phyloP scores from a whole-genome alignment of 1,284 basidiomycete species.

The Naganishia liquefaciens region DNA sequence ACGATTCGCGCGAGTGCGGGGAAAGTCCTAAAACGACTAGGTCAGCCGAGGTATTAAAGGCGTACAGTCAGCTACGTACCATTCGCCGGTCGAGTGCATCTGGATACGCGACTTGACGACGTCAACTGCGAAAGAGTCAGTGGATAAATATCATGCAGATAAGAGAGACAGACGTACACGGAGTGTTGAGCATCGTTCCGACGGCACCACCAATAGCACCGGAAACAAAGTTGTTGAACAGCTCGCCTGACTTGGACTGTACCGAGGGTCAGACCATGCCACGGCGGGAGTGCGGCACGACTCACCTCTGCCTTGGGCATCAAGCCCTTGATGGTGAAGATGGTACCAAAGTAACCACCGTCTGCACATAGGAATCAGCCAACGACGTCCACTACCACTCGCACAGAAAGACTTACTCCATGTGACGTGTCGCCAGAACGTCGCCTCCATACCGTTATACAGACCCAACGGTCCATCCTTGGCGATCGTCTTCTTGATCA shows the following conservation, averaged over 20 bases:
- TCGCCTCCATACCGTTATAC: constrained; percentile 83
- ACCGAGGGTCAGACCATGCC: neutral
- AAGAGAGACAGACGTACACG: constrained; percentile 45
- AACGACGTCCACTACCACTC: neutral
- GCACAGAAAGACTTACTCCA: constrained; percentile 59
- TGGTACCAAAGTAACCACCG: constrained; percentile 89
- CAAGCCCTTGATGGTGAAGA: constrained; percentile 75
- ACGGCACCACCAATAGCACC: constrained; percentile 88
- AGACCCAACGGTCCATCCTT: constrained; percentile 72
- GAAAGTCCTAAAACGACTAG: constrained; percentile 41
- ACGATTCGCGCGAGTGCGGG: constrained; percentile 70
- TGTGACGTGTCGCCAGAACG: constrained; percentile 89
- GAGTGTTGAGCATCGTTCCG: constrained; percentile 63
- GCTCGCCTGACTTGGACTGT: constrained; percentile 67
- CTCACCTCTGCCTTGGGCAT: constrained; percentile 80
- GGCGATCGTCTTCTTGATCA: constrained; percentile 73
- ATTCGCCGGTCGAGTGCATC: constrained; percentile 85
- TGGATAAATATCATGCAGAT: neutral
- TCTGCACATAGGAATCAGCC: constrained; percentile 55
- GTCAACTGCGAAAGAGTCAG: constrained; percentile 54
- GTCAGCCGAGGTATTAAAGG: neutral
- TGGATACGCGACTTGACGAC: constrained; percentile 94
- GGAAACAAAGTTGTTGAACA: constrained; percentile 90
- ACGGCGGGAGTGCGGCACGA: neutral
- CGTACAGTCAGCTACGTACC: constrained; percentile 55